These are phyloP conservation scores for Trichoderma citrinoviride DNA, from an alignment of 2,329 filamentous ascomycete genomes.

Conservation along the genomic window DNA sequence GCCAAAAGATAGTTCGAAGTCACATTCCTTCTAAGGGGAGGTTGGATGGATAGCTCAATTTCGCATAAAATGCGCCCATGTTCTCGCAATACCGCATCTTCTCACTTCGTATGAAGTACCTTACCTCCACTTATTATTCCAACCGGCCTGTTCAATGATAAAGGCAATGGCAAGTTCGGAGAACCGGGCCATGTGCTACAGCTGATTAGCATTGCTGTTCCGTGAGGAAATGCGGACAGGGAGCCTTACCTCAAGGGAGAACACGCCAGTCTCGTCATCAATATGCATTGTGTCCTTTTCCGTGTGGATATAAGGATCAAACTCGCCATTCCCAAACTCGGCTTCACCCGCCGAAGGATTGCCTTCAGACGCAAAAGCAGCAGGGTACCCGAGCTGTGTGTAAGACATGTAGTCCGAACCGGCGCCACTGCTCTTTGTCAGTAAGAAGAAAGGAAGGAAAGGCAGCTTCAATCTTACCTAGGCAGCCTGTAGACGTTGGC, in stretches of 20 bases:
- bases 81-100: not conserved
- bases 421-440: slow-evolving; percentile 54
- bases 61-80: not conserved
- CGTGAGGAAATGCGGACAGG: not conserved
- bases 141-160: slow-evolving; percentile 40
- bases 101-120: too few species aligned
- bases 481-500: slow-evolving; percentile 35
- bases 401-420: slow-evolving; percentile 44
- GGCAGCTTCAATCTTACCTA: slow-evolving; percentile 25
- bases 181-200: slow-evolving; percentile 41
- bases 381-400: slow-evolving; percentile 40
- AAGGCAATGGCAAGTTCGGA: slow-evolving; percentile 41
- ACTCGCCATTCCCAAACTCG: slow-evolving; percentile 30
- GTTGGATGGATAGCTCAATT: not conserved
- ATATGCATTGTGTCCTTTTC: slow-evolving; percentile 39
- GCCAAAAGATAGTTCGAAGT: not conserved
- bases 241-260: slow-evolving; percentile 38
- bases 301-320: slow-evolving; percentile 40
- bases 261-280: slow-evolving; percentile 38
- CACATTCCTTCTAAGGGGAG: not conserved
- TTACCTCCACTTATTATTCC: slow-evolving; percentile 41
- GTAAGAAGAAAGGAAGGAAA: slow-evolving; percentile 50
- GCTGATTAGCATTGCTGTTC: slow-evolving; percentile 15
- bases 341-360: slow-evolving; percentile 34
- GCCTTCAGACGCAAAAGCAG: slow-evolving; percentile 40